A percentile compares a stretch with the other conserved stretches of the same genome.
Evolutionary conservation across 2,329 filamentous ascomycete species (phyloP).

Genomic region (Venturia pyrina): DNA sequence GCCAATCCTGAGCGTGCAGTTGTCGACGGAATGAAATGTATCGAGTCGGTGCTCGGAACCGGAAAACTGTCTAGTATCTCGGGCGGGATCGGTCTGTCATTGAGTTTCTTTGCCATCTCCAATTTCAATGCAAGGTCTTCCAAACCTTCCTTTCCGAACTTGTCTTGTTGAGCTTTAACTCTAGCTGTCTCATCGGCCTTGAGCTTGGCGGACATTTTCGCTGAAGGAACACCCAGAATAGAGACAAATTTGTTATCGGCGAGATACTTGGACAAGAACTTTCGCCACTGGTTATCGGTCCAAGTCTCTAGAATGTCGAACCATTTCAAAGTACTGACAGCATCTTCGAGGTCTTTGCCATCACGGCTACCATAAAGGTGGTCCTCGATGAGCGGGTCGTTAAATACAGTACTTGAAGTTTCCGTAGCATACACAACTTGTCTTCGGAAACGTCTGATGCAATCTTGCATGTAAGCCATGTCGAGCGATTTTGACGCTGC

Average conservation of each 20-base stretch:
- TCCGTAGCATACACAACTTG: slow-evolving; percentile 79
- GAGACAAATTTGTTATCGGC: slow-evolving; percentile 78
- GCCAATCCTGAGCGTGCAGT: slow-evolving; percentile 78
- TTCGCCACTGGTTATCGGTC: slow-evolving; percentile 75
- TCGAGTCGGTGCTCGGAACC: slow-evolving; percentile 78
- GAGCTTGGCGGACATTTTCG: slow-evolving; percentile 65
- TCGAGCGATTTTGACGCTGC: slow-evolving; percentile 73
- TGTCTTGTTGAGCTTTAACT: slow-evolving; percentile 66
- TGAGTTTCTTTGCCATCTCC: slow-evolving; percentile 75
- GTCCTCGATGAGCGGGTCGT: slow-evolving; percentile 78
- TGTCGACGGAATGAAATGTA: slow-evolving; percentile 84
- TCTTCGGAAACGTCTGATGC: slow-evolving; percentile 69
- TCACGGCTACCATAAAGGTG: slow-evolving; percentile 83
- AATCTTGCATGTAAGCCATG: slow-evolving; percentile 83
- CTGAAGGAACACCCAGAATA: slow-evolving; percentile 77
- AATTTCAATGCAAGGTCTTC: slow-evolving; percentile 64
- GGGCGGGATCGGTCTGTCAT: slow-evolving; percentile 75
- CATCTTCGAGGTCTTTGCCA: slow-evolving; percentile 43
- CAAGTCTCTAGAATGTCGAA: slow-evolving; percentile 65
- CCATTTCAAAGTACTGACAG: slow-evolving; percentile 34
- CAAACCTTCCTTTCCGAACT: slow-evolving; percentile 73
- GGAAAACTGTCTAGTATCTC: slow-evolving; percentile 71
- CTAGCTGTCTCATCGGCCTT: slow-evolving; percentile 73
- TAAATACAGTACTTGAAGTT: slow-evolving; percentile 69
- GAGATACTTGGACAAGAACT: slow-evolving; percentile 75